A percentile compares a stretch with the other conserved stretches of the same genome.
Conservation (phyloP, 352 stramenopile genomes). For the Globisporangium nagaii region DNA sequence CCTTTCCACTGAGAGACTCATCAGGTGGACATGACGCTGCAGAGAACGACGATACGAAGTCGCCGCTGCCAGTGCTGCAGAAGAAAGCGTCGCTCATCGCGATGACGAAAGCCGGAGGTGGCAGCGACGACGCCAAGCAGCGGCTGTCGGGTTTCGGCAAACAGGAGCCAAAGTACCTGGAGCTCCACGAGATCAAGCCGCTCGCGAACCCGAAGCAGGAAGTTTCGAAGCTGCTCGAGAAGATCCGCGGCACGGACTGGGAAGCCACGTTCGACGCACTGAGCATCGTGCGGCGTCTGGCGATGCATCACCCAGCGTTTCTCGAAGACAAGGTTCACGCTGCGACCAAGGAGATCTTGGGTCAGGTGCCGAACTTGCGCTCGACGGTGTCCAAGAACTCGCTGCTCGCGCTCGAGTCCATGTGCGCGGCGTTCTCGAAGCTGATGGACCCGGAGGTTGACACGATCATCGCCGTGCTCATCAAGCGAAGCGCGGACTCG, state of each 20-base stretch:
- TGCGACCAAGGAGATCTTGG: conserved; percentile 42
- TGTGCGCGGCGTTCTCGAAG: conserved; percentile 39
- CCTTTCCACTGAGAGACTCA: background rate
- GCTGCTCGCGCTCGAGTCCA: conserved; percentile 57
- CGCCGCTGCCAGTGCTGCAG: background rate
- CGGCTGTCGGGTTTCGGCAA: conserved; percentile 22
- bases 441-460: conserved; percentile 60
- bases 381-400: conserved; percentile 75
- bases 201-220: conserved; percentile 56
- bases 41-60: too few species aligned
- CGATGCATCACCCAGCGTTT: conserved; percentile 37
- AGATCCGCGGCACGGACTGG: conserved; percentile 48
- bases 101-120: background rate
- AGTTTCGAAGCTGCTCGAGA: conserved; percentile 22
- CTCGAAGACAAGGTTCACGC: conserved; percentile 42
- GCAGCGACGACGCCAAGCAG: background rate
- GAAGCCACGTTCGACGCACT: conserved; percentile 59
- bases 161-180: conserved; percentile 63
- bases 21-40: background rate
- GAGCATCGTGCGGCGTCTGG: conserved; percentile 49
- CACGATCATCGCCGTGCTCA: conserved; percentile 44
- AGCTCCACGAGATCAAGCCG: conserved; percentile 52
- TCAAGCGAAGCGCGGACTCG: conserved; percentile 63
- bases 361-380: conserved; percentile 61
- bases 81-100: background rate